Base-by-base conservation (phyloP, 108 stramenopile genomes). In the Seminavis robusta region DNA sequence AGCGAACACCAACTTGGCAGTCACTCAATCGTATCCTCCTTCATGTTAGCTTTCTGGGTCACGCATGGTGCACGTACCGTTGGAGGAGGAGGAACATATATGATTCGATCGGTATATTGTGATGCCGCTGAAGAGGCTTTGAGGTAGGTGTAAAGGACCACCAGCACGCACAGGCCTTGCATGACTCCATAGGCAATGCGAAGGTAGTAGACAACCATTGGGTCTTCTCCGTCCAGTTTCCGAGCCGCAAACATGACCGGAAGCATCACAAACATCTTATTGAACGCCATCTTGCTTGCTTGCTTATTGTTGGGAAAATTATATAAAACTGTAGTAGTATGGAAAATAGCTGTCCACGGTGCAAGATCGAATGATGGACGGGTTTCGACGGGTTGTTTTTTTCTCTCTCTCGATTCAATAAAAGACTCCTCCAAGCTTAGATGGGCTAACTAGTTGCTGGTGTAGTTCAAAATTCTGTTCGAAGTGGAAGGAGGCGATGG, bases 211-310 rank as follows among this genome's bases (percentile, higher is more conserved):
- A 94, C 77, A 17, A 81, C 64, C 20, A 80, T 69, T 9, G 92
- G 86, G 60, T 94, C 88, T 63, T 94, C 92, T 31, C 78, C 79
- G 54, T 94, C 86, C 15, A 94, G 52, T 57, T 94, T 88, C 17
- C 92, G 78, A 3, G 92, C 85, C 39, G 83, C 83, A 36, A 94
- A 59, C 86, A 94, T 94, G 38, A 90, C 82, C 24, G 92, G 92
- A 46, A 90, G 63, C 88, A 89, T 90, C 33, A 91, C 61, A 62
- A 83, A 80, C 57, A 91, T 70, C 59, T 91, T 89, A 47, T 89
- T 89, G 53, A 78, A 55, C 33, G 62, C 71, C 66, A 78, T 73
- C 29, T 27, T 74, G 2, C 25, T 36, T 8, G 11, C 11, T 36
- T 36, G 36, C 11, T 36, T n/a, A n/a, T n/a, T n/a, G n/a, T n/a